These are phyloP conservation scores for Sclerotinia sclerotiorum DNA, from an alignment of 2,329 filamentous ascomycete genomes.

Conservation along the genomic window DNA sequence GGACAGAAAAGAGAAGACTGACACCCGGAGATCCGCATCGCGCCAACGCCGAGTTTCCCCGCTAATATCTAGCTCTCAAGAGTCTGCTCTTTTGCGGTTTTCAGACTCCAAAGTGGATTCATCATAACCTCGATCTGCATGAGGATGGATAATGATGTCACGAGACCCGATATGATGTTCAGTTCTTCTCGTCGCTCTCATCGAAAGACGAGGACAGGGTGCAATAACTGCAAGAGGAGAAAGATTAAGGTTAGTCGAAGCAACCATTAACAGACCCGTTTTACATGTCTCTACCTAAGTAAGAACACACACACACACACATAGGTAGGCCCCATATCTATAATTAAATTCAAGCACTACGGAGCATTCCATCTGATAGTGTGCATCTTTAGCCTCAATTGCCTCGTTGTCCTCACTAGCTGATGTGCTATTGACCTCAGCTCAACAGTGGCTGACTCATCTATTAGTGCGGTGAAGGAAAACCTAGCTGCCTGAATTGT, in stretches of 20 bases:
- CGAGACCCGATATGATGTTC: slow-evolving; percentile 5
- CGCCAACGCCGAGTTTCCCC: neutral
- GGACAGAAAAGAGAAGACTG: neutral
- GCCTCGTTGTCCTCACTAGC: neutral
- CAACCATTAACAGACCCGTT: too few species aligned
- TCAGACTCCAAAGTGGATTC: neutral
- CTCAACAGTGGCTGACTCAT: slow-evolving; percentile 23
- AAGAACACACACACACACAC: neutral
- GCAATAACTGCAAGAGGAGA: slow-evolving; percentile 19
- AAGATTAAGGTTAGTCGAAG: slow-evolving; percentile 17
- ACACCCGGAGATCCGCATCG: neutral
- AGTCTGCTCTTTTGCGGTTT: neutral
- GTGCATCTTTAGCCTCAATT: neutral
- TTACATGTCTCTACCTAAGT: neutral
- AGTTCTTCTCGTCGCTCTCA: slow-evolving; percentile 20
- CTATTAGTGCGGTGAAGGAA: slow-evolving; percentile 26
- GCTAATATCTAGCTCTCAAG: neutral
- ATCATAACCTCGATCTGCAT: neutral
- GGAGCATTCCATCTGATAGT: neutral
- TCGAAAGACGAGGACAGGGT: slow-evolving; percentile 16
- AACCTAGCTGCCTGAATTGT: slow-evolving; percentile 26
- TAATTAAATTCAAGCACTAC: neutral
- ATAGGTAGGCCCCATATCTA: slow-evolving; percentile 1
- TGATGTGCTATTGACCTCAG: neutral
- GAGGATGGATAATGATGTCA: slow-evolving; percentile 11